Evolutionary conservation across 371 early-diverging fungal species (phyloP), one percentile per base, ranked within the genome.

Genomic region (Gilbertella persicaria): DNA sequence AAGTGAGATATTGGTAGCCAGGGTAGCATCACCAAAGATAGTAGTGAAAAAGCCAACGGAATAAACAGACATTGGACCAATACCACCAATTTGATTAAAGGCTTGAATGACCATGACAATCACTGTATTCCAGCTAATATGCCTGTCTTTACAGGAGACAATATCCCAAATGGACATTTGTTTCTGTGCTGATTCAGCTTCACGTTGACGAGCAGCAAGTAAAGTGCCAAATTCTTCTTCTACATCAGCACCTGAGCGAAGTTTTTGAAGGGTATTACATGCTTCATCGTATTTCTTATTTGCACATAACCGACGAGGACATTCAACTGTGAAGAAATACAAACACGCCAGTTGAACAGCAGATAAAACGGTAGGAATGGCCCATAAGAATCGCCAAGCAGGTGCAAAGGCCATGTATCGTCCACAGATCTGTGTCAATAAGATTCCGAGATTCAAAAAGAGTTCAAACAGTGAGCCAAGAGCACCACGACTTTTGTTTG

Each of bases 371-470:
- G 79, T 65, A 3, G 83, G 85, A 26, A 79, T 66, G 20, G 82
- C 71, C 50, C 88, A 70, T 17, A 89, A 75, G 44, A 82, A 50
- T 36, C 91, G 80, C 93, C 93, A 91, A 16, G 71, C 73, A 0
- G 85, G 75, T 9, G 71, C 70, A 13, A 55, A 73, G 20, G 84
- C 81, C 58, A 85, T 74, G 28, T 83, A 76, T 16, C 85, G 72
- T 37, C 90, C 88, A 29, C 84, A 63, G 5, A 79, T 58, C 46
- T 91, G 88, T 0, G 90, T 70, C 17, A 86, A 48, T 5, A 93
- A 62, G 53, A 94, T 86, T 21, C 96, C 96, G 16, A 84, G 30
- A 10, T 94, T 91, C 33, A 96, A 80, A 40, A 72, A 75, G 8
- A 75, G 50, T 66, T 75, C 76, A 51, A 72, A 75, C 8, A 75